Evolutionary conservation across 495 filamentous ascomycete genomes (phyloP).

Genomic region (Penicillium canariense): DNA sequence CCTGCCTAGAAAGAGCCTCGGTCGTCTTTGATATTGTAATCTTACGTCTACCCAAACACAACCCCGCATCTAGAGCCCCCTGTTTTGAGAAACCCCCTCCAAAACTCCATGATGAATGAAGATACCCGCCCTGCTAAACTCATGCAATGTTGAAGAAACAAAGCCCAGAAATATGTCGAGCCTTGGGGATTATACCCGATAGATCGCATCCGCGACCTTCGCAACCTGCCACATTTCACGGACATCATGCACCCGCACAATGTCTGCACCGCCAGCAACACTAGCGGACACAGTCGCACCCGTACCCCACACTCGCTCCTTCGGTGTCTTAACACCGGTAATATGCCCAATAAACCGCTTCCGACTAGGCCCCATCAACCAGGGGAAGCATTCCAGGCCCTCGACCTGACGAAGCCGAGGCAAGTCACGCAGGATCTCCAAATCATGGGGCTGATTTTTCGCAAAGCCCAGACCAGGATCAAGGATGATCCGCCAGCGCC

Average conservation of each 20-base stretch:
- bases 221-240: slow-evolving; percentile 83
- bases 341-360: slow-evolving; percentile 86
- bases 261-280: slow-evolving; percentile 88
- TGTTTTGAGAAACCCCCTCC: neutral
- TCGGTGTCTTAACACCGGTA: slow-evolving; percentile 69
- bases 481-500: slow-evolving; percentile 90
- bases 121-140: slow-evolving; percentile 4
- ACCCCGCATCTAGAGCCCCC: neutral
- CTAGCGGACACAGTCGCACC: slow-evolving; percentile 85
- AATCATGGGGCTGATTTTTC: slow-evolving; percentile 75
- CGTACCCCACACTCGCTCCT: slow-evolving; percentile 76
- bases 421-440: slow-evolving; percentile 71
- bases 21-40: slow-evolving; percentile 5
- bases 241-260: slow-evolving; percentile 94
- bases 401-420: slow-evolving; percentile 58
- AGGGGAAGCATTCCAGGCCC: slow-evolving; percentile 72
- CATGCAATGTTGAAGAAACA: slow-evolving; percentile 32
- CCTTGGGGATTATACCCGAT: slow-evolving; percentile 37
- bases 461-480: slow-evolving; percentile 95
- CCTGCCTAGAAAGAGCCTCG: neutral
- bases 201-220: slow-evolving; percentile 89
- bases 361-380: slow-evolving; percentile 85
- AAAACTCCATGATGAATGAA: slow-evolving; percentile 33
- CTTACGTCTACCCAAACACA: neutral
- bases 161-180: neutral